A percentile compares a stretch with the other conserved stretches of the same genome.
These are phyloP conservation scores for Mycena vitilis DNA, from an alignment of 768 basidiomycete species.

Conservation along the genomic window DNA sequence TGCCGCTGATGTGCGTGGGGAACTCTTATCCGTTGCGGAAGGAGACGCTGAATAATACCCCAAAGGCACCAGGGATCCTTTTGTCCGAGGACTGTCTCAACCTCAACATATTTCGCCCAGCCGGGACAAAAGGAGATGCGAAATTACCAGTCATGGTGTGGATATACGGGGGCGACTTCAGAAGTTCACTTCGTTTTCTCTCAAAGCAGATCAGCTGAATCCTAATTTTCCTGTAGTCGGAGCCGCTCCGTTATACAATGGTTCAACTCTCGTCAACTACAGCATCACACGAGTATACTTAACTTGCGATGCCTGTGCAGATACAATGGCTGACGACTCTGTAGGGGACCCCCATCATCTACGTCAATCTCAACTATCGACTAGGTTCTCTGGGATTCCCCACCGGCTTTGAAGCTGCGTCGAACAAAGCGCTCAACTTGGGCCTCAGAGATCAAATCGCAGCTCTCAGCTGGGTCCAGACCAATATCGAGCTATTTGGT, in stretches of 20 bases:
- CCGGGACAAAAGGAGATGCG: conserved; percentile 36
- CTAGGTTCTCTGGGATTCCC: conserved; percentile 58
- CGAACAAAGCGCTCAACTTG: conserved; percentile 49
- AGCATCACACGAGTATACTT: conserved; percentile 35
- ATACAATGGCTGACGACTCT: neutral
- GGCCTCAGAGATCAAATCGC: conserved; percentile 52
- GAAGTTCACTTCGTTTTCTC: neutral
- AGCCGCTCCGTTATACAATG: conserved; percentile 44
- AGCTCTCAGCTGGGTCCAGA: conserved; percentile 60
- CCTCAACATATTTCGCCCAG: conserved; percentile 59
- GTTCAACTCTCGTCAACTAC: conserved; percentile 38
- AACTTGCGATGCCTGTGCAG: neutral
- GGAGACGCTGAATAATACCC: neutral
- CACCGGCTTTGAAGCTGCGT: conserved; percentile 49
- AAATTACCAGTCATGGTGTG: conserved; percentile 32
- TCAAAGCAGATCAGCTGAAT: neutral
- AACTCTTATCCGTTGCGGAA: conserved; percentile 11
- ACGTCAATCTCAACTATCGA: conserved; percentile 61
- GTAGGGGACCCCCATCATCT: conserved; percentile 53
- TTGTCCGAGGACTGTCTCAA: conserved; percentile 61
- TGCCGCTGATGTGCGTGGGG: neutral
- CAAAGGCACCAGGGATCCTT: conserved; percentile 14
- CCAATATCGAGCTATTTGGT: conserved; percentile 65
- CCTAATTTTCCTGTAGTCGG: conserved; percentile 18
- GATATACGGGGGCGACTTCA: conserved; percentile 36